Conservation (phyloP, 148 eudicot genomes). For the Rhododendron williamsianum region DNA sequence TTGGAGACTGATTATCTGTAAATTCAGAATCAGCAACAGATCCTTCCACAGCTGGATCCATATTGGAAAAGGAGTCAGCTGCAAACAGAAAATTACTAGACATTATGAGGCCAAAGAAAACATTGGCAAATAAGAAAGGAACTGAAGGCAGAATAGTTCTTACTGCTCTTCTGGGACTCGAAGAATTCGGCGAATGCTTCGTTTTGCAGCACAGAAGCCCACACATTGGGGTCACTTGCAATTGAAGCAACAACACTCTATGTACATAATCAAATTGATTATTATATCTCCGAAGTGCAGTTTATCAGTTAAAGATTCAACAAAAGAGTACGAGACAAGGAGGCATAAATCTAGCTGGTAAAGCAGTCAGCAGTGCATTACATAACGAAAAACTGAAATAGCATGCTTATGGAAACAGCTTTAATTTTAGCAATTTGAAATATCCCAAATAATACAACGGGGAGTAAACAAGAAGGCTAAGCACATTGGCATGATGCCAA, state of each 20-base stretch:
- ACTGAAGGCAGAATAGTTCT: slow-evolving; percentile 13
- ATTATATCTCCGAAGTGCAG: not conserved
- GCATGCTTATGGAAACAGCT: not conserved
- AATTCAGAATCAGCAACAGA: slow-evolving; percentile 19
- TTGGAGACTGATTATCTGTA: slow-evolving; percentile 14
- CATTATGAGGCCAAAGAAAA: not conserved
- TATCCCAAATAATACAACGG: not conserved
- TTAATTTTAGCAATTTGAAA: not conserved
- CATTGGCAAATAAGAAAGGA: not conserved
- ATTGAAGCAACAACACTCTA: slow-evolving; percentile 92
- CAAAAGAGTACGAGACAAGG: not conserved
- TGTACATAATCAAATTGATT: slow-evolving; percentile 4
- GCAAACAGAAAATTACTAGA: not conserved
- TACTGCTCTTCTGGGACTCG: slow-evolving; percentile 42
- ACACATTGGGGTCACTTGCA: slow-evolving; percentile 82
- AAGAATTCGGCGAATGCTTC: slow-evolving; percentile 42
- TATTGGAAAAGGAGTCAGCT: not conserved
- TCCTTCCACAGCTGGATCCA: not conserved
- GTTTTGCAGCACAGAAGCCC: slow-evolving; percentile 75
- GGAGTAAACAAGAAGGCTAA: not conserved
- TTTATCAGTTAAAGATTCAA: not conserved
- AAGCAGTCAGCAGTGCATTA: not conserved
- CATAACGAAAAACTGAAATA: not conserved
- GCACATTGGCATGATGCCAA: not conserved
- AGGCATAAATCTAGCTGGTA: not conserved